Conservation (phyloP, 768 basidiomycete genomes). For the Lactarius sp. region DNA sequence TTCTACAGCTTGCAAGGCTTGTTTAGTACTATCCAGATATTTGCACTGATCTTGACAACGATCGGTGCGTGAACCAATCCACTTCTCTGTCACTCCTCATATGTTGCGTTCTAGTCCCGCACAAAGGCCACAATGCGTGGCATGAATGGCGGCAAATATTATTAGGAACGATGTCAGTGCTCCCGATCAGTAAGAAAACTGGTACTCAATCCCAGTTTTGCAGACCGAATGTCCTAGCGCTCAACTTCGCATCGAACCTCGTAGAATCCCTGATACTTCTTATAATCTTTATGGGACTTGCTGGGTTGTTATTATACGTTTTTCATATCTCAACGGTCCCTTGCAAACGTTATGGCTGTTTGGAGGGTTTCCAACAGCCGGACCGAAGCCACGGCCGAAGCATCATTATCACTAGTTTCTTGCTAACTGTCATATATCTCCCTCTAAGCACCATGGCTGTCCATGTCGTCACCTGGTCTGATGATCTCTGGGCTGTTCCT, state of each 20-base stretch:
- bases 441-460: constrained; percentile 75
- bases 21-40: constrained; percentile 63
- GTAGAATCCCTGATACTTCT: constrained; percentile 58
- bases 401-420: constrained; percentile 56
- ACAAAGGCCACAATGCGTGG: constrained; percentile 35
- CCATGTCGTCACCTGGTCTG: constrained; percentile 71
- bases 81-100: not conserved
- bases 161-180: constrained; percentile 60
- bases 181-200: not conserved
- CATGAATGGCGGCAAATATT: constrained; percentile 54
- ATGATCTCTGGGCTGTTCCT: constrained; percentile 67
- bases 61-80: constrained; percentile 41
- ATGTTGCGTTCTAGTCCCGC: constrained; percentile 37
- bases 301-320: constrained; percentile 50
- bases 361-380: constrained; percentile 52
- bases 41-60: constrained; percentile 64
- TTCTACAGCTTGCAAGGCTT: constrained; percentile 70
- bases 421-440: constrained; percentile 65
- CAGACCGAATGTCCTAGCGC: constrained; percentile 68
- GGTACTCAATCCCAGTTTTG: constrained; percentile 13
- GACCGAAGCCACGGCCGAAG: constrained; percentile 45
- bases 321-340: constrained; percentile 49
- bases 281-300: constrained; percentile 49
- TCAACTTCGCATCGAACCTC: constrained; percentile 64
- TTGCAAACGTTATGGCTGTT: constrained; percentile 44